Conservation (phyloP, 768 basidiomycete genomes). For the Paxillus rubicundulus region DNA sequence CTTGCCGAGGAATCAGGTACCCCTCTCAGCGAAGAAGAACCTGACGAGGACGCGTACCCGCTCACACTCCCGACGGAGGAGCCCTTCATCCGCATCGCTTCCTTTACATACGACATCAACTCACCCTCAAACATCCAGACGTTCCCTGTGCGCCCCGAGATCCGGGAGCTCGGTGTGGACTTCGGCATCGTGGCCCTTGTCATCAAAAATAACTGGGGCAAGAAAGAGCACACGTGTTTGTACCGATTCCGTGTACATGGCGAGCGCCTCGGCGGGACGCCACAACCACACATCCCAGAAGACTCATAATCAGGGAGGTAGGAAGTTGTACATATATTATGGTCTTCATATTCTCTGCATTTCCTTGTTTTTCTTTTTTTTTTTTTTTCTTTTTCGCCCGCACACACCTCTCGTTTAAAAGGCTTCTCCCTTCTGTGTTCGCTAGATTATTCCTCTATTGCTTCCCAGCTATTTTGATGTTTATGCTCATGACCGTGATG, state of each 20-base stretch:
- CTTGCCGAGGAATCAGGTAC: conserved; percentile 31
- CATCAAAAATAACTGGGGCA: conserved; percentile 86
- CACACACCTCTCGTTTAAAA: conserved; percentile 8
- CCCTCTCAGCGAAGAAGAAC: conserved; percentile 15
- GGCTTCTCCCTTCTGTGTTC: conserved; percentile 1
- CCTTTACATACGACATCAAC: conserved; percentile 60
- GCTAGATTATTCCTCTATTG: conserved; percentile 27
- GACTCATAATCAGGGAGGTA: conserved; percentile 11
- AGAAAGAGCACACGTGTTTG: conserved; percentile 79
- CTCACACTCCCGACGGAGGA: conserved; percentile 44
- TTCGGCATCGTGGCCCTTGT: conserved; percentile 82
- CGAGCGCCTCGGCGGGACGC: conserved; percentile 43
- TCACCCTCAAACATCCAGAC: conserved; percentile 67
- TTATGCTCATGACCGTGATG: conserved; percentile 25
- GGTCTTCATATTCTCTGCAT: conserved; percentile 1
- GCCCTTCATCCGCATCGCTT: conserved; percentile 62
- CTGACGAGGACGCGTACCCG: conserved; percentile 43
- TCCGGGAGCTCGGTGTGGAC: conserved; percentile 71
- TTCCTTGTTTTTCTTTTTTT: conserved; percentile 1
- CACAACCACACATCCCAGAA: conserved; percentile 33
- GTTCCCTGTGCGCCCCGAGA: conserved; percentile 68
- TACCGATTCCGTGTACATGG: conserved; percentile 86
- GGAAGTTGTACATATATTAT: conserved; percentile 12
- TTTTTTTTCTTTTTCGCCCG: background rate
- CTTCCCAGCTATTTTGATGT: conserved; percentile 2